Base-by-base conservation (phyloP, 192 early-diverging fungal species). In the Glomus cerebriforme region DNA sequence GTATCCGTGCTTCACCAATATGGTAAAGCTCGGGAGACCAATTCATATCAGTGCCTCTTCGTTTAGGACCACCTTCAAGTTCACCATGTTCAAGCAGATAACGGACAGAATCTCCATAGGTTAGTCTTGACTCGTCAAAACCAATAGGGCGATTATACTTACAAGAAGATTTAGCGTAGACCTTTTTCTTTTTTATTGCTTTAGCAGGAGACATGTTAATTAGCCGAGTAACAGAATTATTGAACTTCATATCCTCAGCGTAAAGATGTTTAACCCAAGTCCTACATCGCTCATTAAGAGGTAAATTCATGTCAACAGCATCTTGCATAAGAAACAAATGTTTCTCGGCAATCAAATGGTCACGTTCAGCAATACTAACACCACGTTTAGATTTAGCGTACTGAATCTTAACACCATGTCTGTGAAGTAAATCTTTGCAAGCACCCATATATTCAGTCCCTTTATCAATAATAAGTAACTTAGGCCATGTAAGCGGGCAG, bases 121-220 rank as follows among this genome's bases (percentile, higher is more conserved):
- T n/a, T n/a, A n/a, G n/a, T n/a, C n/a, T n/a, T n/a, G n/a, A n/a
- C n/a, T 72, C 69, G 22, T 72, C 35, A 72, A 29, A 72, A 10
- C 69, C 39, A 4, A 72, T 47, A 49, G 45, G 69, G 1, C 69
- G 37, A 72, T 45, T 19, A 8, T 35, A 7, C 3, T 34, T 34
- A n/a, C 43, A 39, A 32, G 69, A 72, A 7, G 69, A 22, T 12
- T 72, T 72, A 12, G 69, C 69, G 43, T 24, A 47, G 4, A 72
- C 39, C 17, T 47, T 19, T 49, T 72, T 47, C 22, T 45, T 45
- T 72, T 72, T 47, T 72, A 15, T 37, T 17, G 69, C 69, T 39
- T 47, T 8, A 47, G 69, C 37, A 24, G 69, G 69, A 72, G 39
- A 7, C 69, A 72, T 72, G 15, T 35, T 35, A 47, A 72, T 72